Percentiles rank a stretch among this genome's conserved stretches.
phyloP scores from a whole-genome alignment of 257 asterid genomes.

The Lycium ferocissimum region DNA sequence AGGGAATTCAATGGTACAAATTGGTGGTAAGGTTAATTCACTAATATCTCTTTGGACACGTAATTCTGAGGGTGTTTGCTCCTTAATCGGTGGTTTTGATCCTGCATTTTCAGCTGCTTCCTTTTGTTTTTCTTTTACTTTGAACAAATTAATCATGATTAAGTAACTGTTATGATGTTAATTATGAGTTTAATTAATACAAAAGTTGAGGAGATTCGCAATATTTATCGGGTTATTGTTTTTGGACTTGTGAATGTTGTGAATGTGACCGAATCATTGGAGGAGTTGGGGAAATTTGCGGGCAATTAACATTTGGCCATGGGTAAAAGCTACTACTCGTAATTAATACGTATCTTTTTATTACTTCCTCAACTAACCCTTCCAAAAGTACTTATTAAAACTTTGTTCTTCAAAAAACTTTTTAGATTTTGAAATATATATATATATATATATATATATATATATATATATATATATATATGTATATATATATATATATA shows the following conservation, averaged over 20 bases:
- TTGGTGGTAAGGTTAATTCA: neutral
- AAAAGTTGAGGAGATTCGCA: neutral
- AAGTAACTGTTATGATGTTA: too few species aligned
- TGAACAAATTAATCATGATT: neutral
- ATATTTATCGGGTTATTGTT: neutral
- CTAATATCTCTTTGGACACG: conserved; percentile 30
- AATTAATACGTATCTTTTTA: too few species aligned
- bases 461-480: too few species aligned
- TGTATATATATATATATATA: too few species aligned
- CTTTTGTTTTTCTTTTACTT: conserved; percentile 25
- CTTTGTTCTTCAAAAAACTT: neutral
- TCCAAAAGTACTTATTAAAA: neutral
- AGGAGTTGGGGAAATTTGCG: too few species aligned
- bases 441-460: too few species aligned
- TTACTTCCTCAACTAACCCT: neutral
- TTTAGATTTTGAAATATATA: too few species aligned
- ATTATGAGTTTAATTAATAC: neutral
- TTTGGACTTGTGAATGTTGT: neutral
- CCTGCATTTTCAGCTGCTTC: conserved; percentile 32
- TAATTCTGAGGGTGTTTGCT: conserved; percentile 29
- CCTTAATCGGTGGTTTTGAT: neutral
- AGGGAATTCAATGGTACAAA: neutral
- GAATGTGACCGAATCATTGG: neutral
- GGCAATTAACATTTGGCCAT: too few species aligned
- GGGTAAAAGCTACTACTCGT: too few species aligned